A percentile compares a stretch with the other conserved stretches of the same genome.
phyloP scores from a whole-genome alignment of 768 basidiomycete species.

The Mycena vulgaris region DNA sequence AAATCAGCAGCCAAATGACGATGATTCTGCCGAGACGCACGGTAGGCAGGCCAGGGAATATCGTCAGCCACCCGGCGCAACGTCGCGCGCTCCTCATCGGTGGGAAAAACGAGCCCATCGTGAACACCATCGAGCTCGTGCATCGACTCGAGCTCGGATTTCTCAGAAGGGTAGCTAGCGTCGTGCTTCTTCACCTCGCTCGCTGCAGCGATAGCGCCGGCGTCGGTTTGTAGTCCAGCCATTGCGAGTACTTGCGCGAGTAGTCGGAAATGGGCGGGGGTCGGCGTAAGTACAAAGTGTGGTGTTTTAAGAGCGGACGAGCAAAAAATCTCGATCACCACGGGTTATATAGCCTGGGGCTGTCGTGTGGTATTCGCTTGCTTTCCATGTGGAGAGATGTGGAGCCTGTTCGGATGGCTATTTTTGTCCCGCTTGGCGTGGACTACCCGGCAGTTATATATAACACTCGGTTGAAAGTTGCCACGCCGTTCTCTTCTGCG shows the following conservation, averaged over 20 bases:
- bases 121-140: constrained; percentile 48
- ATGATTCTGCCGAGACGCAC: constrained; percentile 49
- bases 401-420: no score
- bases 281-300: neutral
- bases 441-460: no score
- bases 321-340: neutral
- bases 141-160: neutral
- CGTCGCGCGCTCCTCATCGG: constrained; percentile 71
- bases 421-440: no score
- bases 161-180: neutral
- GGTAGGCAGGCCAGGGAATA: constrained; percentile 72
- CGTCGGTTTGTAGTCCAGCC: constrained; percentile 34
- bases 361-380: no score
- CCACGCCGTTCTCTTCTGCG: no score
- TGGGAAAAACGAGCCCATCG: constrained; percentile 75
- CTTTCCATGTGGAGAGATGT: no score
- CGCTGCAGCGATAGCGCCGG: constrained; percentile 3
- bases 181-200: constrained; percentile 20
- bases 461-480: no score
- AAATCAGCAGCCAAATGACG: neutral
- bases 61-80: constrained; percentile 74
- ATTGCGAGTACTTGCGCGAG: constrained; percentile 14
- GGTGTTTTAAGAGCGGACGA: neutral
- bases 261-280: neutral
- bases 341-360: neutral